Conservation (phyloP, 306 rosid species). For the Prunus campanulata region DNA sequence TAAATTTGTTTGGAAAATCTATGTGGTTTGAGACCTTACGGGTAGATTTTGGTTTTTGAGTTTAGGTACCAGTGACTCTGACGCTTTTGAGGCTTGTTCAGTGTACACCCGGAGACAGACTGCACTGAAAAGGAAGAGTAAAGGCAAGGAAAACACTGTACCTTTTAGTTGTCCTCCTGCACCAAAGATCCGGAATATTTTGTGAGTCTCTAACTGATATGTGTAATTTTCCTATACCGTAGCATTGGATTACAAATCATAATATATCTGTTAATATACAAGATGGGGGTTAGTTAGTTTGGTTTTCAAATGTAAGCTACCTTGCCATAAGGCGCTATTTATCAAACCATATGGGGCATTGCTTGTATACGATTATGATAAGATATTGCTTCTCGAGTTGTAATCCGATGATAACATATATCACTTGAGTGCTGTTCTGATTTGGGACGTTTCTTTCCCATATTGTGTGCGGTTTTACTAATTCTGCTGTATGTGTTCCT, state of each 20-base stretch:
- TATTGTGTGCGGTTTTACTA: neutral
- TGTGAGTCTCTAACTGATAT: slow-evolving; percentile 27
- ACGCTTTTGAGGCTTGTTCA: slow-evolving; percentile 39
- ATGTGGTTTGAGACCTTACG: neutral
- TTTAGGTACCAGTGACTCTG: slow-evolving; percentile 34
- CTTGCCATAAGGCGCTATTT: neutral
- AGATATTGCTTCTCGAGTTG: neutral
- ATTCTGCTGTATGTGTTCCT: neutral
- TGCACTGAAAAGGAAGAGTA: slow-evolving; percentile 33
- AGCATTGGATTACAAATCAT: neutral
- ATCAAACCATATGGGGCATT: neutral
- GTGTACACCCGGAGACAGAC: slow-evolving; percentile 26
- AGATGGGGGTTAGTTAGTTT: slow-evolving; percentile 1
- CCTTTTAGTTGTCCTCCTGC: slow-evolving; percentile 33
- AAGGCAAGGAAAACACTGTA: slow-evolving; percentile 28
- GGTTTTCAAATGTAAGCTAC: neutral
- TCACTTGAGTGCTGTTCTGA: neutral
- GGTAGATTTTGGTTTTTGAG: slow-evolving; percentile 2
- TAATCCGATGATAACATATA: neutral
- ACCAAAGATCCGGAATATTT: slow-evolving; percentile 15
- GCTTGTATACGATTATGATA: neutral
- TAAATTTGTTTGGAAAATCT: neutral
- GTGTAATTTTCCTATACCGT: slow-evolving; percentile 1
- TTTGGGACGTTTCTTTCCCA: neutral
- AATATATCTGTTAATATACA: neutral